phyloP scores from a whole-genome alignment of 2,329 filamentous ascomycete genomes.

The Coleophoma eucalyptorum region DNA sequence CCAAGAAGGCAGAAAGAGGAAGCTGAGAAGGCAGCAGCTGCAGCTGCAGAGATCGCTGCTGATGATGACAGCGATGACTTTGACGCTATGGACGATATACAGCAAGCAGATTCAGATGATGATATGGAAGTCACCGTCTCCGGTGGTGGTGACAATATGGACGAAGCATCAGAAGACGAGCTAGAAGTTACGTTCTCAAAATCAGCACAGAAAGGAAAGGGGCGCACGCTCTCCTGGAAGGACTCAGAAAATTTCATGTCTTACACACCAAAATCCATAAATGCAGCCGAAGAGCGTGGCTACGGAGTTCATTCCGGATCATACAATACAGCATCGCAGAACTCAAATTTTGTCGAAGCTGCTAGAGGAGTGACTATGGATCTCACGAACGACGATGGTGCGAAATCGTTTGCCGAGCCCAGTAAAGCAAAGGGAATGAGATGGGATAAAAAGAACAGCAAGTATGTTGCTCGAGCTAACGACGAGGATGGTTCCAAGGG shows the following conservation, averaged over 20 bases:
- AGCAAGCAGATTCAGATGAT: constrained; percentile 30
- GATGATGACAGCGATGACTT: constrained; percentile 19
- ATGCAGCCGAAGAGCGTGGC: constrained; percentile 82
- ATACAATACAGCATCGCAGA: constrained; percentile 41
- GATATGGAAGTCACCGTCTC: constrained; percentile 29
- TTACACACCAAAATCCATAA: constrained; percentile 79
- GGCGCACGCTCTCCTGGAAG: constrained; percentile 63
- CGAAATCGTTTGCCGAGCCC: constrained; percentile 74
- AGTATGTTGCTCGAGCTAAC: constrained; percentile 88
- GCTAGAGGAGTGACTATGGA: constrained; percentile 91
- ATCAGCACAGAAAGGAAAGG: constrained; percentile 46
- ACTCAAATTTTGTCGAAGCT: constrained; percentile 77
- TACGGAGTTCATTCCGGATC: constrained; percentile 89
- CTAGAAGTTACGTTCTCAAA: constrained; percentile 70
- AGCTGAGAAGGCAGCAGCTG: constrained; percentile 33
- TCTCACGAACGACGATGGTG: constrained; percentile 81
- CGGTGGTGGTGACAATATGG: constrained; percentile 41
- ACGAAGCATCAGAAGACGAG: constrained; percentile 56
- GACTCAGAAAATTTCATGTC: constrained; percentile 95
- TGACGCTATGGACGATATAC: constrained; percentile 16
- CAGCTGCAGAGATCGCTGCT: constrained; percentile 24
- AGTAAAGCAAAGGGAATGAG: constrained; percentile 72
- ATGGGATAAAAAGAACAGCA: constrained; percentile 96
- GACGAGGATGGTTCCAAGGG: constrained; percentile 88
- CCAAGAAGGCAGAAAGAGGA: constrained; percentile 41